Conservation (phyloP, 768 basidiomycete genomes). For the Mycena vulgaris region DNA sequence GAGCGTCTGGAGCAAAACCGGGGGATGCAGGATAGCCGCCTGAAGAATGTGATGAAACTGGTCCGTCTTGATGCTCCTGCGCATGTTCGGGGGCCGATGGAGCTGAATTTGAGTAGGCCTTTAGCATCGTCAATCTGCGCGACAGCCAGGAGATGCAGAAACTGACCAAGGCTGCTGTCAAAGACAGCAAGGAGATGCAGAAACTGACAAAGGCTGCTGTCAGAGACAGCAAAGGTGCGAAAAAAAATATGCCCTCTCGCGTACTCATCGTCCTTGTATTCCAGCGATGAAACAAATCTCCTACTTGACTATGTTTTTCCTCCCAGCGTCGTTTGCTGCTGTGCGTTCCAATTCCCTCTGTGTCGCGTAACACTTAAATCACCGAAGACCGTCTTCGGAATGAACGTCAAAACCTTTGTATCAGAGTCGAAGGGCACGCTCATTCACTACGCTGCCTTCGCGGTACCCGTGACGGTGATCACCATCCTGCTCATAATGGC, state of each 20-base stretch:
- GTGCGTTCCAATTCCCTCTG: slow-evolving; percentile 43
- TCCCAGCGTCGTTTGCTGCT: slow-evolving; percentile 68
- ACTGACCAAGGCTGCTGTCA: too few species aligned
- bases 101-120: slow-evolving; percentile 54
- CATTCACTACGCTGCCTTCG: slow-evolving; percentile 54
- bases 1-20: slow-evolving; percentile 61
- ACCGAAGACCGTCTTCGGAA: slow-evolving; percentile 65
- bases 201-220: too few species aligned
- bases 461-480: slow-evolving; percentile 58
- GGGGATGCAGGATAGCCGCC: slow-evolving; percentile 58
- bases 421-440: slow-evolving; percentile 48
- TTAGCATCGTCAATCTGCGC: slow-evolving; percentile 63
- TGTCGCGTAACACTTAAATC: background rate
- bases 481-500: slow-evolving; percentile 63
- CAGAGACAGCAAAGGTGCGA: too few species aligned
- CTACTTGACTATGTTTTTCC: slow-evolving; percentile 75
- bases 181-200: too few species aligned
- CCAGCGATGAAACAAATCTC: slow-evolving; percentile 68
- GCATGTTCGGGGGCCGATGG: too few species aligned
- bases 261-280: background rate
- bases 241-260: background rate
- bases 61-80: slow-evolving; percentile 40
- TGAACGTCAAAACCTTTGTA: slow-evolving; percentile 67
- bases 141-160: too few species aligned
- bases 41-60: slow-evolving; percentile 68